Evolutionary conservation across 768 basidiomycete genomes (phyloP), one percentile per base, ranked within the genome.

Genomic region (Termitomyces sp.): DNA sequence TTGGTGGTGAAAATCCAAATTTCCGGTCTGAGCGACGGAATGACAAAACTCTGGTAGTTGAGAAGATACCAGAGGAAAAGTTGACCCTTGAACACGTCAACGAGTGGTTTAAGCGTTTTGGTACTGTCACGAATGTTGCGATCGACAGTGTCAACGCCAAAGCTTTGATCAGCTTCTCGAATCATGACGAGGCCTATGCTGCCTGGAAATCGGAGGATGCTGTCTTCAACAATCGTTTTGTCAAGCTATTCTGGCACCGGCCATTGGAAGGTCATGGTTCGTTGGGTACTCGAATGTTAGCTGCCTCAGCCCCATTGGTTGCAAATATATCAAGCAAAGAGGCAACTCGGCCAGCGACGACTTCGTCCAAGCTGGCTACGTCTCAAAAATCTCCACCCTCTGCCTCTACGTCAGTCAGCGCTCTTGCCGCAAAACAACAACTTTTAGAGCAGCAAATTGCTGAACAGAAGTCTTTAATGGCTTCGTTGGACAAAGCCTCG

Each of bases 131-230:
- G 13, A 93, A 94, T 62, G 90, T 97, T 51, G 92, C 92, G 6
- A 84, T 97, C 51, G 94, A 98, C 68, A 73, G 74, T n/a, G 68
- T 72, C 20, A 82, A 77, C 46, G 80, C 83, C 46, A 92, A 94
- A 68, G 94, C 94, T 0, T 73, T 98, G 50, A 89, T 98, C 61
- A 93, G 89, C 62, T 98, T 97, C 71, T 79, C 83, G 34, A 82
- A 78, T 9, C 92, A 94, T 68, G 82, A 81, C 22, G 90, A 94
- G 65, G 95, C 95, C 0, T 84, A 88, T 65, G 81, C 83, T 13
- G 95, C 95, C 1, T 94, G 94, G 90, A 92, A 91, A 70, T 85
- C 86, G 26, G 91, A 95, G 70, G 93, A 96, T 61, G 93, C 94
- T n/a, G 88, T 97, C 15, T 97, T 97, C 66, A 85, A 85, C 12